Percentiles rank a stretch among this genome's conserved stretches.
Conservation (phyloP, 306 rosid species). For the Erythrophleum fordii region DNA sequence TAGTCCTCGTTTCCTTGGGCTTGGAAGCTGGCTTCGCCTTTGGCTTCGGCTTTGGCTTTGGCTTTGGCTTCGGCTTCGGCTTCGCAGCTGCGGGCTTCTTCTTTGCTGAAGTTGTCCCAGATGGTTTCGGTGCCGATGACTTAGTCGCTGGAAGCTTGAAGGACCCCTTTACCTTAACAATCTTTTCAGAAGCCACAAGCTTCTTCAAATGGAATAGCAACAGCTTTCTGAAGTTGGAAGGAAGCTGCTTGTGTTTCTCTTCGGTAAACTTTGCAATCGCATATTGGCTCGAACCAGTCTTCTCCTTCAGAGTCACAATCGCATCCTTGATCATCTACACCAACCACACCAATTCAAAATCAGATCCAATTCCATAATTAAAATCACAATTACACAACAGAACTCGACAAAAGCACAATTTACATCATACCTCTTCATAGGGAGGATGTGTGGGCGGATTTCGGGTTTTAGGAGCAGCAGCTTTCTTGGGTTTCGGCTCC, state of each 20-base stretch:
- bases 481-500: slow-evolving; percentile 59
- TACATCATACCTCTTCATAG: slow-evolving; percentile 67
- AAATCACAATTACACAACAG: not conserved
- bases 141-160: slow-evolving; percentile 58
- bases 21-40: slow-evolving; percentile 27
- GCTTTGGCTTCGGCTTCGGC: slow-evolving; percentile 42
- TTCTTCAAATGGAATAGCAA: slow-evolving; percentile 73
- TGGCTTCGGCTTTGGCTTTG: slow-evolving; percentile 33
- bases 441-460: slow-evolving; percentile 67
- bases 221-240: slow-evolving; percentile 70
- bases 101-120: slow-evolving; percentile 39
- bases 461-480: slow-evolving; percentile 54
- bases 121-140: slow-evolving; percentile 27
- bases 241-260: slow-evolving; percentile 77
- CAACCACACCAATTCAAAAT: not conserved
- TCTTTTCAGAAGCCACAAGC: slow-evolving; percentile 67
- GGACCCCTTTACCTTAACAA: slow-evolving; percentile 70
- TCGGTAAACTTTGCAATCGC: slow-evolving; percentile 74
- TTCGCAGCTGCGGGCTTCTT: slow-evolving; percentile 50
- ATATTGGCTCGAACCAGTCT: slow-evolving; percentile 77
- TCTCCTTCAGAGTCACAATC: slow-evolving; percentile 69
- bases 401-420: not conserved
- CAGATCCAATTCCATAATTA: slow-evolving; percentile 29
- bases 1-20: slow-evolving; percentile 34
- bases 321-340: slow-evolving; percentile 87